Percentiles rank a stretch among this genome's conserved stretches.
phyloP scores from a whole-genome alignment of 768 basidiomycete species.

The Chalciporus chontae region DNA sequence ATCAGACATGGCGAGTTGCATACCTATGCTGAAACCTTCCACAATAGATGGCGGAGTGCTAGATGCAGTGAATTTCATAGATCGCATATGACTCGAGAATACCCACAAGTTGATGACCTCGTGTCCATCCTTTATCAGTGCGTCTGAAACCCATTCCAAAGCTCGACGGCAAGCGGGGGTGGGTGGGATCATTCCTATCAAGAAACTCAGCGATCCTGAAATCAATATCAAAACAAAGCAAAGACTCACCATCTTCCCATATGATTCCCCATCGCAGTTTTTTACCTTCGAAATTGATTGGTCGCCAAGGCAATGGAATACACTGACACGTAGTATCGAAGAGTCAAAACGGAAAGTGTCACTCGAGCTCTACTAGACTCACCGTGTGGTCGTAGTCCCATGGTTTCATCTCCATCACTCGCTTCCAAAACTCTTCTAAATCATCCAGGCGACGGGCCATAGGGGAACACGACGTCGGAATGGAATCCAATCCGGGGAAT shows the following conservation, averaged over 20 bases:
- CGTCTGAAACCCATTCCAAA: conserved; percentile 31
- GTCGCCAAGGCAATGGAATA: conserved; percentile 41
- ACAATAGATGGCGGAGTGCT: conserved; percentile 46
- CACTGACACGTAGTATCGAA: conserved; percentile 29
- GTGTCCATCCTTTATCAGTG: conserved; percentile 36
- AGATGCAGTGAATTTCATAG: background rate
- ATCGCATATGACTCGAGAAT: conserved; percentile 3
- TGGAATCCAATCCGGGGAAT: conserved; percentile 37
- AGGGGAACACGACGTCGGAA: conserved; percentile 36
- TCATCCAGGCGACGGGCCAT: conserved; percentile 42
- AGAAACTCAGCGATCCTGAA: background rate
- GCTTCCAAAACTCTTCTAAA: conserved; percentile 41
- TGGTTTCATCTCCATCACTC: conserved; percentile 38
- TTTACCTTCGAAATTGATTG: conserved; percentile 29
- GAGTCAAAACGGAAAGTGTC: background rate
- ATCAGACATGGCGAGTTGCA: conserved; percentile 55
- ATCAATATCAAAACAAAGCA: background rate
- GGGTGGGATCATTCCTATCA: conserved; percentile 34
- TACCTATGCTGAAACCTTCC: conserved; percentile 49
- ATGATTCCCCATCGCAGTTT: conserved; percentile 41
- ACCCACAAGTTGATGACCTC: conserved; percentile 39
- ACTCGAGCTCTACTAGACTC: conserved; percentile 3
- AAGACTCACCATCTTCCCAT: conserved; percentile 38
- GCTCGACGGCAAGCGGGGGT: conserved; percentile 41
- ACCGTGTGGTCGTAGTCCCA: conserved; percentile 45